These are phyloP conservation scores for Ilex aquifolium DNA, from an alignment of 257 asterid genomes.

Conservation along the genomic window DNA sequence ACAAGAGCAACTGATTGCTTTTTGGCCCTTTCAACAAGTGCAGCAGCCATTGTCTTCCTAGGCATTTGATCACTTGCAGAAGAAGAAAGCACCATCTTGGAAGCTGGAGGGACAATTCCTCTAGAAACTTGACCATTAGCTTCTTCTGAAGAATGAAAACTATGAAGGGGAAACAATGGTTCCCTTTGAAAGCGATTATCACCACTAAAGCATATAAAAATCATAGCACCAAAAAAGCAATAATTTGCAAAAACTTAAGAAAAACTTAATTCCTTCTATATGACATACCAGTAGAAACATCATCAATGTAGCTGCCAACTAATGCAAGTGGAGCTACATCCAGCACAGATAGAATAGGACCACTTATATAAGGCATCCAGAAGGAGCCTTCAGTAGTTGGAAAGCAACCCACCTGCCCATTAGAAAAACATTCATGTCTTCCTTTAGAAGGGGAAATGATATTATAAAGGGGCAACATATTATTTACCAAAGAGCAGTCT, in stretches of 20 bases:
- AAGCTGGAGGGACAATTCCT: slow-evolving; percentile 16
- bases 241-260: slow-evolving; percentile 7
- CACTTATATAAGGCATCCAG: slow-evolving; percentile 69
- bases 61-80: slow-evolving; percentile 33
- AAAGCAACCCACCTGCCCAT: slow-evolving; percentile 30
- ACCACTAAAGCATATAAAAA: slow-evolving; percentile 18
- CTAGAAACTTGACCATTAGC: slow-evolving; percentile 37
- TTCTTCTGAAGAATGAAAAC: slow-evolving; percentile 35
- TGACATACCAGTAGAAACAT: slow-evolving; percentile 69
- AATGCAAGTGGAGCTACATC: slow-evolving; percentile 94
- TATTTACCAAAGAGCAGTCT: slow-evolving; percentile 30
- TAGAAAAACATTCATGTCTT: slow-evolving; percentile 19
- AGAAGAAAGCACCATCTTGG: slow-evolving; percentile 25
- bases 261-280: slow-evolving; percentile 15
- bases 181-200: slow-evolving; percentile 51
- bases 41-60: slow-evolving; percentile 81
- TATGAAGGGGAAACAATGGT: slow-evolving; percentile 68
- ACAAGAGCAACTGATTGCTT: slow-evolving; percentile 69
- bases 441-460: slow-evolving; percentile 23
- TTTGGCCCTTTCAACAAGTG: slow-evolving; percentile 79
- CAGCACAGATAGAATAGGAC: slow-evolving; percentile 58
- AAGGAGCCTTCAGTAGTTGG: slow-evolving; percentile 28
- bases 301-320: slow-evolving; percentile 62
- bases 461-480: slow-evolving; percentile 29
- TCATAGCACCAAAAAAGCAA: slow-evolving; percentile 14